Percentiles rank a stretch among this genome's conserved stretches.
phyloP scores from a whole-genome alignment of 73 alveolate species.

The Paramecium primaurelia region DNA sequence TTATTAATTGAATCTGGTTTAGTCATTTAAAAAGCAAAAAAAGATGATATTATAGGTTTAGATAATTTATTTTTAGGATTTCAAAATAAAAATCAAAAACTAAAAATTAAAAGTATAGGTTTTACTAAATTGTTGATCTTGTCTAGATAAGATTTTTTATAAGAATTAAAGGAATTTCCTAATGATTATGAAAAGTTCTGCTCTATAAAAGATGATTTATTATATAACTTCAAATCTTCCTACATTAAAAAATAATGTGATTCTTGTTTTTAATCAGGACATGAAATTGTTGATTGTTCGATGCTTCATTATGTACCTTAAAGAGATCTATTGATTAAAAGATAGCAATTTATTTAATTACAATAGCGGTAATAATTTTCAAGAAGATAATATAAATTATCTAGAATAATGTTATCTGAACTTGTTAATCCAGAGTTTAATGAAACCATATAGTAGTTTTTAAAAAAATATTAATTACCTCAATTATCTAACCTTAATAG shows the following conservation, averaged over 20 bases:
- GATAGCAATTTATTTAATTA: not conserved
- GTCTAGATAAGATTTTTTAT: conserved; percentile 6
- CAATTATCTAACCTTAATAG: not conserved
- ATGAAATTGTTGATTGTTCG: conserved; percentile 6
- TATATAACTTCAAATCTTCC: conserved; percentile 14
- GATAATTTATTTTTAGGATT: conserved; percentile 1
- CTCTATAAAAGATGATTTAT: not conserved
- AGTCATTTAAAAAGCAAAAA: not conserved
- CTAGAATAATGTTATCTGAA: not conserved
- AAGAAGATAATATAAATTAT: not conserved
- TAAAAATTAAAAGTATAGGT: conserved; percentile 15
- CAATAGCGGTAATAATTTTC: not conserved
- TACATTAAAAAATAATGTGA: not conserved
- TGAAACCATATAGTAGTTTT: not conserved
- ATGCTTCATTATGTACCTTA: conserved; percentile 45
- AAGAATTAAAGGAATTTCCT: not conserved
- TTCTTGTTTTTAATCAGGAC: not conserved
- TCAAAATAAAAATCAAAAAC: not conserved
- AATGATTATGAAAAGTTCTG: conserved; percentile 48
- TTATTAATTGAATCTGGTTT: not conserved
- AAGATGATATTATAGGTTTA: not conserved
- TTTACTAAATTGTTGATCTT: conserved; percentile 26
- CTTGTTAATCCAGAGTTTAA: not conserved
- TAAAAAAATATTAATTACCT: not conserved
- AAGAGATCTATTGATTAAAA: not conserved